These are phyloP conservation scores for Stenogyne calaminthoides DNA, from an alignment of 305 asterid species.

Conservation along the genomic window DNA sequence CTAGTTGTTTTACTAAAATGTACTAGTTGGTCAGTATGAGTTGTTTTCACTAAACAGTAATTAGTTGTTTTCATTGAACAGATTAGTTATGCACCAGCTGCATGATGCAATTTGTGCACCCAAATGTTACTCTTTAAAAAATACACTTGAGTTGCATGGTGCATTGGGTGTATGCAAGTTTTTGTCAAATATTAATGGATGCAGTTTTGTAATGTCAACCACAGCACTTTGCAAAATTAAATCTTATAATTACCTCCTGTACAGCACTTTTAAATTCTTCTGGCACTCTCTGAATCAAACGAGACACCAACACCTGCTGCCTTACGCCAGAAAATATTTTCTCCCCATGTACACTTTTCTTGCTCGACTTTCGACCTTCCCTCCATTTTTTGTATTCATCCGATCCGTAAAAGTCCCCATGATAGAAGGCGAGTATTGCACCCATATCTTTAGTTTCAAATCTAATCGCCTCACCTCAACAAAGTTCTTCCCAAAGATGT, in stretches of 20 bases:
- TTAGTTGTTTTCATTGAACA: no score
- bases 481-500: conserved; percentile 65
- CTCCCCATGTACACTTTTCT: conserved; percentile 59
- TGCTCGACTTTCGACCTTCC: conserved; percentile 49
- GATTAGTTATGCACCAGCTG: no score
- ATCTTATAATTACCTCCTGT: conserved; percentile 46
- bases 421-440: conserved; percentile 55
- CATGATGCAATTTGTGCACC: no score
- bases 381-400: conserved; percentile 63
- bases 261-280: conserved; percentile 50
- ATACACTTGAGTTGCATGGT: no score
- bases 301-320: conserved; percentile 67
- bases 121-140: neutral
- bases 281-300: conserved; percentile 46
- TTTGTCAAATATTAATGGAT: neutral
- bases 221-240: neutral
- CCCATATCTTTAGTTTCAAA: conserved; percentile 56
- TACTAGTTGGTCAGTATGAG: no score
- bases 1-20: no score
- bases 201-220: neutral
- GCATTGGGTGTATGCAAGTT: no score
- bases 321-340: conserved; percentile 71
- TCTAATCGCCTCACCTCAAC: conserved; percentile 51
- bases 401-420: conserved; percentile 62
- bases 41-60: no score